Evolutionary conservation across 257 asterid genomes (phyloP).

Genomic region (Solanum chiquidenum): DNA sequence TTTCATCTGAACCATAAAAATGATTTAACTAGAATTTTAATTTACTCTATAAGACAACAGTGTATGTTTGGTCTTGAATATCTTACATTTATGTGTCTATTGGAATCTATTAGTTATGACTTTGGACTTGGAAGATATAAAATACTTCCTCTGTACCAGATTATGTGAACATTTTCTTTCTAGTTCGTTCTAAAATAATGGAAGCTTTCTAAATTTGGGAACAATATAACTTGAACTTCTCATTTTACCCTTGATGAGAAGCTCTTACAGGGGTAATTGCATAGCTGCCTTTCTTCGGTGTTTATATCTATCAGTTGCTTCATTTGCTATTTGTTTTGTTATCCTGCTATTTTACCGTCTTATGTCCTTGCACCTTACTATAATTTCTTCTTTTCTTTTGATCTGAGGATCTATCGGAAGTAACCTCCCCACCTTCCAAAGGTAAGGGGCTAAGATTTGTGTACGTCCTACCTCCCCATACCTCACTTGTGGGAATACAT

Average conservation of each 20-base stretch:
- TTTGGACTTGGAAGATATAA: background rate
- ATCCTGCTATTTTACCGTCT: background rate
- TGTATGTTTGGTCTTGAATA: background rate
- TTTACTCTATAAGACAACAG: background rate
- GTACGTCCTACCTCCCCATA: background rate
- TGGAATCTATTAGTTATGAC: background rate
- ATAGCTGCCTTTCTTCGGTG: background rate
- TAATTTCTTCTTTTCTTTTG: background rate
- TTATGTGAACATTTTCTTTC: background rate
- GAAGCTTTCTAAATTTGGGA: background rate
- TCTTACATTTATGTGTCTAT: background rate
- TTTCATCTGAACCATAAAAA: background rate
- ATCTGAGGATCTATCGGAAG: background rate
- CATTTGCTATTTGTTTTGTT: background rate
- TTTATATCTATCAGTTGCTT: background rate
- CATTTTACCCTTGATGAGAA: background rate
- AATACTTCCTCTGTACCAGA: background rate
- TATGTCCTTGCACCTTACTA: background rate
- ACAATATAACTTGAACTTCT: background rate
- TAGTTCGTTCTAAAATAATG: background rate
- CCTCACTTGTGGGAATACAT: background rate
- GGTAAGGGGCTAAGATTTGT: background rate
- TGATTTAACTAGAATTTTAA: background rate
- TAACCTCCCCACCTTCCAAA: background rate
- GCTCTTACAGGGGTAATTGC: background rate